These are phyloP conservation scores for Magnaporthiopsis poae DNA, from an alignment of 2,329 filamentous ascomycete species.

Conservation along the genomic window DNA sequence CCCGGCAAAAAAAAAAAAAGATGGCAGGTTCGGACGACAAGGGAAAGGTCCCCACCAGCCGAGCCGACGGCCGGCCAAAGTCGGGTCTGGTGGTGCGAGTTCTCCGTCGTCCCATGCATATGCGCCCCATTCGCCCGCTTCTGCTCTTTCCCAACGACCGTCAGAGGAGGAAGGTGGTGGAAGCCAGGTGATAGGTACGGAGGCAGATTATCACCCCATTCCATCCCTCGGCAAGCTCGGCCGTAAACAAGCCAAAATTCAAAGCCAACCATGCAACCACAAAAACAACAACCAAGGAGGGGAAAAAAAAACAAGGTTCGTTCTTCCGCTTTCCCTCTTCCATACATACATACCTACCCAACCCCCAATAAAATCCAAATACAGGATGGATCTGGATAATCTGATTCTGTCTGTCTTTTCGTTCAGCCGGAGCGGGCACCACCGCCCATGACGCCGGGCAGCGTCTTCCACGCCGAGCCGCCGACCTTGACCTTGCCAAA, in stretches of 20 bases:
- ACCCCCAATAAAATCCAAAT: not conserved
- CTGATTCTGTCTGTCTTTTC: not conserved
- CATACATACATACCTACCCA: not conserved
- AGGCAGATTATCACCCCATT: not conserved
- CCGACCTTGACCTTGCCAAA: conserved; percentile 67
- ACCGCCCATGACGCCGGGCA: conserved; percentile 41
- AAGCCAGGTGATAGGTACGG: not conserved
- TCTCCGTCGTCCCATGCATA: not conserved
- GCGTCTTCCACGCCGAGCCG: conserved; percentile 42
- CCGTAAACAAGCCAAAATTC: no score
- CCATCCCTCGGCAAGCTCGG: not conserved
- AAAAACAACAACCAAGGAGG: not conserved
- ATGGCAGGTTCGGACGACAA: not conserved
- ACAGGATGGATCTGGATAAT: not conserved
- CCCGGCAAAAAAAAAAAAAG: not conserved
- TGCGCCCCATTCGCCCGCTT: not conserved
- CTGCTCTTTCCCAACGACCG: not conserved
- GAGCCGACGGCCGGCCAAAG: not conserved
- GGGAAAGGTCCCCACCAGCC: no score
- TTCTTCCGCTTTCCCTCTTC: not conserved
- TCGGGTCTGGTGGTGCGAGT: not conserved
- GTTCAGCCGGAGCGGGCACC: not conserved
- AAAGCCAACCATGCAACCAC: not conserved
- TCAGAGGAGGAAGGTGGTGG: not conserved
- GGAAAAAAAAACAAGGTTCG: not conserved